Conservation (phyloP, 345 rosid genomes). For the Eucalyptus decipiens region DNA sequence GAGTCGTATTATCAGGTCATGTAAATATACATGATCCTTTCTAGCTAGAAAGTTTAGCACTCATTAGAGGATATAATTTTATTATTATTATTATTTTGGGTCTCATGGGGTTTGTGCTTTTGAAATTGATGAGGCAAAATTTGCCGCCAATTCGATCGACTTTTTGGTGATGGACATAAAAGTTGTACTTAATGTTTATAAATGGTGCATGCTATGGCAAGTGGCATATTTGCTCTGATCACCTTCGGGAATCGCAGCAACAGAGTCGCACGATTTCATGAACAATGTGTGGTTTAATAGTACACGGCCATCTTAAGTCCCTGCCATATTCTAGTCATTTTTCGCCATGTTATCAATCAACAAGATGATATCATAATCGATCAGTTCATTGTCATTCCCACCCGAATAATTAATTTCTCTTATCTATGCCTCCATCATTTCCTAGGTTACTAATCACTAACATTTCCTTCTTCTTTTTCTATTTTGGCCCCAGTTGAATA, state of each 20-base stretch:
- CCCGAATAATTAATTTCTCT: background rate
- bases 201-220: background rate
- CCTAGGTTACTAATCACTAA: background rate
- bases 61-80: background rate
- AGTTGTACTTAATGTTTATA: background rate
- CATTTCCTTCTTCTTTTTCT: background rate
- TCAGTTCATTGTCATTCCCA: no score
- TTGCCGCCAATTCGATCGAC: background rate
- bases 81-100: background rate
- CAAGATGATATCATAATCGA: background rate
- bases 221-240: background rate
- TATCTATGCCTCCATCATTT: background rate
- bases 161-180: background rate
- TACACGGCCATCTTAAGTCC: background rate
- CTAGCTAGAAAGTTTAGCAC: background rate
- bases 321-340: background rate
- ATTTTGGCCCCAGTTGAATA: constrained; percentile 38
- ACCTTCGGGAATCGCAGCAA: background rate
- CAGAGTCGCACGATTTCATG: background rate
- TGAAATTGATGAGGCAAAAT: background rate
- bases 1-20: background rate
- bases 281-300: background rate
- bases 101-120: background rate
- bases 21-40: background rate
- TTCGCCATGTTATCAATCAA: background rate